Evolutionary conservation across 495 filamentous ascomycete species (phyloP).

Genomic region (Oidiodendron maius): DNA sequence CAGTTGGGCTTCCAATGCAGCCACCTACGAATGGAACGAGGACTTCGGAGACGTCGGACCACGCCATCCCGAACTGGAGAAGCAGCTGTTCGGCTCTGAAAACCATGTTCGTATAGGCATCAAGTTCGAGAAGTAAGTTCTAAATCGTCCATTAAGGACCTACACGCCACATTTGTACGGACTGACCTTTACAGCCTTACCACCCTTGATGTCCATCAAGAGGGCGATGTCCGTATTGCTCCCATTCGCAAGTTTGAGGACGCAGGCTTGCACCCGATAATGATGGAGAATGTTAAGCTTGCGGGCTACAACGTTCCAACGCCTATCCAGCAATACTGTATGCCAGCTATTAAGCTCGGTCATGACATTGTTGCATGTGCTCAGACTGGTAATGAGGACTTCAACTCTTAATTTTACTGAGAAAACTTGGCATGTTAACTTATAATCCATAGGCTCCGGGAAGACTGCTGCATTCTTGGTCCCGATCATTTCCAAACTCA

Average conservation of each 20-base stretch:
- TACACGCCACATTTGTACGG: conserved; percentile 1
- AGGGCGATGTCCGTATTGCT: conserved; percentile 45
- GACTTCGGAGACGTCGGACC: conserved; percentile 85
- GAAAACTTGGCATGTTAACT: conserved; percentile 1
- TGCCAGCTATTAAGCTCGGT: conserved; percentile 67
- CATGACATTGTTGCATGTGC: conserved; percentile 82
- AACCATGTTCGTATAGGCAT: conserved; percentile 28
- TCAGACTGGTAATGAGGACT: conserved; percentile 70
- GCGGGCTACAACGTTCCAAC: conserved; percentile 62
- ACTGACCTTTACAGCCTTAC: conserved; percentile 39
- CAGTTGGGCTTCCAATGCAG: conserved; percentile 51
- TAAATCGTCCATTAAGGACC: too few species aligned
- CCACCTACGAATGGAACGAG: conserved; percentile 77
- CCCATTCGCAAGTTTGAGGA: conserved; percentile 61
- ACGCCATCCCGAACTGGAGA: conserved; percentile 57
- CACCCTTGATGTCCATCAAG: conserved; percentile 51
- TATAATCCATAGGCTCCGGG: conserved; percentile 65
- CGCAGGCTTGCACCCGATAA: conserved; percentile 78
- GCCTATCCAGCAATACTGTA: conserved; percentile 75
- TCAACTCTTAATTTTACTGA: neutral
- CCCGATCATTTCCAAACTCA: conserved; percentile 80
- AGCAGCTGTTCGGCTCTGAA: conserved; percentile 58
- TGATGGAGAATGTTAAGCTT: conserved; percentile 70
- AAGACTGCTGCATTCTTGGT: conserved; percentile 93
- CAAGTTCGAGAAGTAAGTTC: conserved; percentile 41